These are phyloP conservation scores for Colletotrichum melonis DNA, from an alignment of 2,329 filamentous ascomycete species.

Conservation along the genomic window DNA sequence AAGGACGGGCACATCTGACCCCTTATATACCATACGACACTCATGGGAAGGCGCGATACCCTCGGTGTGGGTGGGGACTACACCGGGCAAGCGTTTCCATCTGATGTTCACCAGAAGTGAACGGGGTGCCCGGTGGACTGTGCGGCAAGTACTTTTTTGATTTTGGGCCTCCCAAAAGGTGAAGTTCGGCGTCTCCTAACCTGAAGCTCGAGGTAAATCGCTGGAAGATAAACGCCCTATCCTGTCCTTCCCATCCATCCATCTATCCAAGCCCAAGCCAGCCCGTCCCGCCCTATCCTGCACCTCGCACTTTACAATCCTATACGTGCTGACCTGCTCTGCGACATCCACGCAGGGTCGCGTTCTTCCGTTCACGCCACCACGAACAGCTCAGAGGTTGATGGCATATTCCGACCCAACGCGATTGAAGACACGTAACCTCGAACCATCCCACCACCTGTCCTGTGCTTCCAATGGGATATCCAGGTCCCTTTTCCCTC, in stretches of 20 bases:
- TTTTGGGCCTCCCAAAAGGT: not conserved
- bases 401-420: not conserved
- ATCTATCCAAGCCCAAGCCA: no score
- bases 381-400: not conserved
- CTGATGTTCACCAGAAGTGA: not conserved
- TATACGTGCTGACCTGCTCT: not conserved
- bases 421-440: not conserved
- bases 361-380: not conserved
- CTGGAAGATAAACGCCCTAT: not conserved
- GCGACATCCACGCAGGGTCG: not conserved
- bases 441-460: not conserved
- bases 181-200: not conserved
- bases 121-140: not conserved
- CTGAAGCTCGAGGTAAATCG: not conserved
- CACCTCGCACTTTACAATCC: not conserved
- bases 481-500: constrained; percentile 4
- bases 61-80: not conserved
- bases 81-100: not conserved
- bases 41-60: not conserved
- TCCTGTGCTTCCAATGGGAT: not conserved
- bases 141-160: not conserved
- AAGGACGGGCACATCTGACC: not conserved
- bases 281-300: not conserved
- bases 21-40: not conserved
- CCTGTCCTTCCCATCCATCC: not conserved